Evolutionary conservation across 345 rosid species (phyloP).

Genomic region (Brassica juncea): DNA sequence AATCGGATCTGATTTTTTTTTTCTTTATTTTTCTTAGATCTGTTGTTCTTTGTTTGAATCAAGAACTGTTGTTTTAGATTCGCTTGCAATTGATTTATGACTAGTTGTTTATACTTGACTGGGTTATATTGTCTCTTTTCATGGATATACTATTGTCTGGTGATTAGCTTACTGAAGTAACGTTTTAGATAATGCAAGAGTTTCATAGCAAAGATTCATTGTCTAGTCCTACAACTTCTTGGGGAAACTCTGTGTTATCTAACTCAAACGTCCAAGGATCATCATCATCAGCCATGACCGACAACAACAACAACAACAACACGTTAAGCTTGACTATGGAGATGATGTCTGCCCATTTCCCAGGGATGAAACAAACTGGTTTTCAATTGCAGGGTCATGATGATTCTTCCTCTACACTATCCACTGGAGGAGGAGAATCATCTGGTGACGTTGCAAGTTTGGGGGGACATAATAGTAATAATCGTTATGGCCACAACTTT

Average conservation of each 20-base stretch:
- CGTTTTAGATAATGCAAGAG: conserved; percentile 35
- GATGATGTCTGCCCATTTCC: conserved; percentile 34
- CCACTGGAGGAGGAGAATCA: conserved; percentile 54
- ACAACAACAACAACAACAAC: conserved; percentile 2
- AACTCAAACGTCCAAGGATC: conserved; percentile 31
- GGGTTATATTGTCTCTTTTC: background rate
- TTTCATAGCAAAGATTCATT: conserved; percentile 16
- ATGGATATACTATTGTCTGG: conserved; percentile 7
- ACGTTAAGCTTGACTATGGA: conserved; percentile 21
- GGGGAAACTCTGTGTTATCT: conserved; percentile 16
- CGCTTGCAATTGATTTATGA: background rate
- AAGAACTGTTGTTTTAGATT: conserved; percentile 12
- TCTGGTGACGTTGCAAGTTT: conserved; percentile 51
- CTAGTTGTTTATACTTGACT: background rate
- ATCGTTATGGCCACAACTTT: conserved; percentile 6
- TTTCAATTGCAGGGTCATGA: conserved; percentile 51
- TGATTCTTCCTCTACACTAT: conserved; percentile 65
- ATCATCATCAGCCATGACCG: conserved; percentile 23
- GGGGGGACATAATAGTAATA: conserved; percentile 39
- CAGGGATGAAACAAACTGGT: conserved; percentile 43
- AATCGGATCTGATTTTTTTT: background rate
- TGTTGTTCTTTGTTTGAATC: conserved; percentile 18
- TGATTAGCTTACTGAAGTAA: background rate
- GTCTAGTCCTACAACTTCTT: conserved; percentile 11
- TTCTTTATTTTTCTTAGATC: conserved; percentile 25